Evolutionary conservation across 306 rosid species (phyloP).

Genomic region (Inga oerstediana): DNA sequence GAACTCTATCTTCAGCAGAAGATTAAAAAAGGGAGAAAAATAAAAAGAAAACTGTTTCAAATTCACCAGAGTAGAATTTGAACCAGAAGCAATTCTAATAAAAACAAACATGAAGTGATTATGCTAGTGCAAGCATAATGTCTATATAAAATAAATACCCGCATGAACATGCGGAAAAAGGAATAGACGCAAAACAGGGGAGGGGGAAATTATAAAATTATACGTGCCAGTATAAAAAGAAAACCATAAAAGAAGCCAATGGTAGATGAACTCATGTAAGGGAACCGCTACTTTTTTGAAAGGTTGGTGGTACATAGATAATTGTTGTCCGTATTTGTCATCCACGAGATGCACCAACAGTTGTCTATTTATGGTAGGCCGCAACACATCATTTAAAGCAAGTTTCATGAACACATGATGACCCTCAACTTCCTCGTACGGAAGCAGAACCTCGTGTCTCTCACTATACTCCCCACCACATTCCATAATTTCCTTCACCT

Average conservation of each 20-base stretch:
- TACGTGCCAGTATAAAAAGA: background rate
- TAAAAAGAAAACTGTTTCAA: background rate
- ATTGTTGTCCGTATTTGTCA: background rate
- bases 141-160: background rate
- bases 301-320: background rate
- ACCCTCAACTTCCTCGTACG: background rate
- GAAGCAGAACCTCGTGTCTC: conserved; percentile 24
- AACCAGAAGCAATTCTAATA: background rate
- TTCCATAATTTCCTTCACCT: conserved; percentile 1
- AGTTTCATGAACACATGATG: conserved; percentile 28
- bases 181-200: background rate
- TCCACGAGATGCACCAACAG: background rate
- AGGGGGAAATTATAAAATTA: background rate
- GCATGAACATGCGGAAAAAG: background rate
- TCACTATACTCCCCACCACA: background rate
- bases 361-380: conserved; percentile 29
- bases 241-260: background rate
- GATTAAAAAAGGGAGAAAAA: background rate
- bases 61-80: background rate
- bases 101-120: background rate
- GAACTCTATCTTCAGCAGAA: background rate
- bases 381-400: conserved; percentile 29
- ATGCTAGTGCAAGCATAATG: background rate
- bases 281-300: conserved; percentile 11
- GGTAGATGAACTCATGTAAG: background rate